phyloP scores from a whole-genome alignment of 495 filamentous ascomycete species.

The Aspergillus nidulans region DNA sequence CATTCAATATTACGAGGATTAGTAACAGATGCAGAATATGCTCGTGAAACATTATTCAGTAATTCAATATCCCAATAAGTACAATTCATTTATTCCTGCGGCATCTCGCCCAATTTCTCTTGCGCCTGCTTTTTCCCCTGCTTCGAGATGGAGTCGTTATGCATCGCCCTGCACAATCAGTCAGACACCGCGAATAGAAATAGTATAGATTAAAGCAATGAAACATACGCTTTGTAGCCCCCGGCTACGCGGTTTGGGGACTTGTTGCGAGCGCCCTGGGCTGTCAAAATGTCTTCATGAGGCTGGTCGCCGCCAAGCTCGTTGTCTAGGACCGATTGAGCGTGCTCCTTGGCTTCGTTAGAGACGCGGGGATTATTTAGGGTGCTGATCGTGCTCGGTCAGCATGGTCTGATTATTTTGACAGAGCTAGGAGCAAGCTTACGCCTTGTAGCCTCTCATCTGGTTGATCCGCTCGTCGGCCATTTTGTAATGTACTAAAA shows the following conservation, averaged over 20 bases:
- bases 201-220: not conserved
- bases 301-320: slow-evolving; percentile 17
- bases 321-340: slow-evolving; percentile 31
- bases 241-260: slow-evolving; percentile 16
- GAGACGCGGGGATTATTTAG: slow-evolving; percentile 41
- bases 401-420: not conserved
- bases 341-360: slow-evolving; percentile 37
- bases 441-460: slow-evolving; percentile 24
- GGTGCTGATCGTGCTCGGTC: slow-evolving; percentile 20
- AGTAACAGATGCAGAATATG: too few relatives aligned
- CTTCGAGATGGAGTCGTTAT: not conserved
- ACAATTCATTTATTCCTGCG: not conserved
- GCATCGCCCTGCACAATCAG: not conserved
- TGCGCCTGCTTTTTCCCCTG: not conserved
- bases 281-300: slow-evolving; percentile 3
- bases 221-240: slow-evolving; percentile 19
- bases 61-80: not conserved
- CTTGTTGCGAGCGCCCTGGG: slow-evolving; percentile 9
- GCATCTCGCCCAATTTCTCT: not conserved
- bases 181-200: not conserved
- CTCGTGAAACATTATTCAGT: not conserved
- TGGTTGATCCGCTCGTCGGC: slow-evolving; percentile 17
- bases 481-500: too few relatives aligned
- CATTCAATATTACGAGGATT: not conserved
- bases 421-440: not conserved